Base-by-base conservation (phyloP, 2,329 filamentous ascomycete species). In the Trichophyton simii region DNA sequence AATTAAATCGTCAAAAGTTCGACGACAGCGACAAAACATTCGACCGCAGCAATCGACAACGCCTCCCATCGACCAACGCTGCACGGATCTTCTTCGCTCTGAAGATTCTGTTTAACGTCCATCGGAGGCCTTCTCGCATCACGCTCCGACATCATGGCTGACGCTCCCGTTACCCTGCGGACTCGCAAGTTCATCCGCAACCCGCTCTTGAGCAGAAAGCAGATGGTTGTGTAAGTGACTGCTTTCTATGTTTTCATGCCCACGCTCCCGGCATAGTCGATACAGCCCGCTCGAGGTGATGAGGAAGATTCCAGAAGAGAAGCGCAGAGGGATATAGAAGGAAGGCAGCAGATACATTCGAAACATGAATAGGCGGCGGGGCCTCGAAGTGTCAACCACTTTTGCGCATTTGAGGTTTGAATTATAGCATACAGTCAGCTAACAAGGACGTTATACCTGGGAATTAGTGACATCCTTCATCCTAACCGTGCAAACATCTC, bases 141-240 rank as follows among this genome's bases (percentile, higher is more conserved):
- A 66, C 69, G 62, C 68, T 79, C 75, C 80, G 81, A 81, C 82
- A 95, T 80, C 79, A 96, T 96, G 92, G 88, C 91, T 81, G 87
- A 89, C 77, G 79, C 75, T 72, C 75, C 87, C 76, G 87, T 91
- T 77, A 91, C 87, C 75, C 82, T 91, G 82, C 86, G 94, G 83
- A 99, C 94, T 81, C 92, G 94, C 89, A 97, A 97, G 85, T 99
- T 99, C 89, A 95, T 97, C 83, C 90, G 91, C 84, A 99, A 99
- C 87, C 89, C 94, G 79, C 90, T 99, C 77, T 87, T 99, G 78
- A 90, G 88, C 79, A 89, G 92, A 80, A 96, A 95, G 86, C 92
- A 97, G 87, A 96, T 97, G 90, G 92, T 96, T 82, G 89, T 96
- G 92, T 96, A 90, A 86, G 88, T 87, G 38, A 15, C 20, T 38